Conservation (phyloP, 257 asterid species). For the Forsythia viridissima region DNA sequence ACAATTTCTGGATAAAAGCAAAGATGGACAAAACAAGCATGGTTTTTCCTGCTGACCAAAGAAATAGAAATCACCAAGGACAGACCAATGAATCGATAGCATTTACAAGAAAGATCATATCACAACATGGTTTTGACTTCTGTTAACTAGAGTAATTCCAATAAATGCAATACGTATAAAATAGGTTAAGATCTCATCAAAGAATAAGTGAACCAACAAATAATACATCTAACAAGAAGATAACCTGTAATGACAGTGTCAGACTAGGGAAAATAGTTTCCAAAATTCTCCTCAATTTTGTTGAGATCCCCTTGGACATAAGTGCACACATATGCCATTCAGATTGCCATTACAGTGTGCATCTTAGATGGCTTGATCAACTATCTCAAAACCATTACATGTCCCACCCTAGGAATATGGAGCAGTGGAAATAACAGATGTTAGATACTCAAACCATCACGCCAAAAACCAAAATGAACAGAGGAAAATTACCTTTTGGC, state of each 20-base stretch:
- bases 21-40: not conserved
- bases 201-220: constrained; percentile 1
- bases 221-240: constrained; percentile 26
- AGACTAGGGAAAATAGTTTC: constrained; percentile 84
- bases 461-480: constrained; percentile 16
- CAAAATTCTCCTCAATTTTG: constrained; percentile 71
- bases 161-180: not conserved
- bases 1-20: not conserved
- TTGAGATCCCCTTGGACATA: constrained; percentile 89
- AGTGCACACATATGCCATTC: constrained; percentile 77
- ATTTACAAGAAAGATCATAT: not conserved
- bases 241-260: constrained; percentile 87
- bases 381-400: constrained; percentile 85
- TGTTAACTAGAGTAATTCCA: not conserved
- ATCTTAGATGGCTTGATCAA: constrained; percentile 81
- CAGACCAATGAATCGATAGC: not conserved
- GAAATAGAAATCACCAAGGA: not conserved
- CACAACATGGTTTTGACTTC: not conserved
- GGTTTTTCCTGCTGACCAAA: not conserved
- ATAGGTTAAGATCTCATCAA: constrained; percentile 3
- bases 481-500: constrained; percentile 62
- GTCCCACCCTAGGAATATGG: constrained; percentile 59
- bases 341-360: constrained; percentile 73
- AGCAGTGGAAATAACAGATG: not conserved
- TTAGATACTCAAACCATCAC: constrained; percentile 22